Conservation (phyloP, 805 yeast genomes). For the Metschnikowia kunwiensis region DNA sequence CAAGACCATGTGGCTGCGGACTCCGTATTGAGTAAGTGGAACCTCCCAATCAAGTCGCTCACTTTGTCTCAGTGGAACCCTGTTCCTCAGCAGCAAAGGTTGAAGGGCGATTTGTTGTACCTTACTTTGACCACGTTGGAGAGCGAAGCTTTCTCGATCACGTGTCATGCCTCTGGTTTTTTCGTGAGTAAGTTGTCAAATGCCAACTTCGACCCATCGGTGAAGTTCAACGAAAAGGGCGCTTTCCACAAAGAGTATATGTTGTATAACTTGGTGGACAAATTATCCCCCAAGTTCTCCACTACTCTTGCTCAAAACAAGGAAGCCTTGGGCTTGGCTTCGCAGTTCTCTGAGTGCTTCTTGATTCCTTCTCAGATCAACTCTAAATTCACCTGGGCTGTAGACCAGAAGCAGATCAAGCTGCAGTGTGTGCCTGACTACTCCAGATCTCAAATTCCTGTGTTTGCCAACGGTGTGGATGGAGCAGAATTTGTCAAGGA, state of each 20-base stretch:
- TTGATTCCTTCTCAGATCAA: constrained; percentile 59
- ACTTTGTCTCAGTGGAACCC: constrained; percentile 82
- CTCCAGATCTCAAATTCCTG: constrained; percentile 56
- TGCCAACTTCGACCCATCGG: constrained; percentile 65
- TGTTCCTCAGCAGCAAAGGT: constrained; percentile 58
- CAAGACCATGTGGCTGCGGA: constrained; percentile 25
- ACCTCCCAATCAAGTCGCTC: constrained; percentile 54
- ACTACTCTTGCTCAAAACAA: constrained; percentile 53
- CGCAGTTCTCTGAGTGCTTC: constrained; percentile 52
- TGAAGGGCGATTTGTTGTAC: constrained; percentile 78
- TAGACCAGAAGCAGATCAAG: constrained; percentile 24
- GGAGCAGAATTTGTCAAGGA: constrained; percentile 62
- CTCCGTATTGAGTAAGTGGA: constrained; percentile 26
- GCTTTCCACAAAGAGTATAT: constrained; percentile 42
- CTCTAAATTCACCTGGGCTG: constrained; percentile 77
- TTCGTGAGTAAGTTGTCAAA: constrained; percentile 68
- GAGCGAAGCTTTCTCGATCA: constrained; percentile 72
- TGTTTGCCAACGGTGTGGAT: constrained; percentile 54
- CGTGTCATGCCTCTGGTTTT: constrained; percentile 78
- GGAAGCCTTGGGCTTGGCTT: constrained; percentile 35
- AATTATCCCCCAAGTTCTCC: constrained; percentile 62
- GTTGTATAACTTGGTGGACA: constrained; percentile 56
- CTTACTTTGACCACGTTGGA: constrained; percentile 75
- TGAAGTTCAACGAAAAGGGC: constrained; percentile 40
- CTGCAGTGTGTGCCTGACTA: constrained; percentile 46